phyloP scores from a whole-genome alignment of 2,329 filamentous ascomycete genomes.

The Apiospora sp. region DNA sequence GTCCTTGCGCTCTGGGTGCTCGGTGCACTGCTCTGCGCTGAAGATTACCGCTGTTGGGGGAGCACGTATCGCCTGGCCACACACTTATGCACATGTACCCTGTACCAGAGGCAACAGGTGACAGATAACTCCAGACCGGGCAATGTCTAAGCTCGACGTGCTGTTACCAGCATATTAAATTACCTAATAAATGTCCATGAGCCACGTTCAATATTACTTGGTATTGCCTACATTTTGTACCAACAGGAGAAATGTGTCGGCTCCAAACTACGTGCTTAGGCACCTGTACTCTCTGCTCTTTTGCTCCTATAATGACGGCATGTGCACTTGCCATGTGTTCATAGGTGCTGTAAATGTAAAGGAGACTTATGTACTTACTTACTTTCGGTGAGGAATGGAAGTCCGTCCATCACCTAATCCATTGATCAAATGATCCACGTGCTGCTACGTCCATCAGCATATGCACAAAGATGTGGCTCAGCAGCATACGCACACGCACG shows the following conservation, averaged over 20 bases:
- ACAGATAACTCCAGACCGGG: constrained; percentile 1
- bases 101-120: constrained; percentile 12
- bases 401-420: constrained; percentile 3
- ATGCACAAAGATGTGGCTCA: constrained; percentile 11
- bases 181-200: too few relatives aligned
- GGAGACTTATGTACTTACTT: background rate
- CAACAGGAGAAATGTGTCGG: background rate
- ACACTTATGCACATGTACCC: background rate
- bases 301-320: background rate
- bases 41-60: constrained; percentile 8
- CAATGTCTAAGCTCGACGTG: background rate
- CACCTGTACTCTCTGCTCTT: background rate
- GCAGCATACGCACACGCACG: background rate
- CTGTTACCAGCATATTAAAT: background rate
- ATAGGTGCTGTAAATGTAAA: background rate
- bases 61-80: background rate
- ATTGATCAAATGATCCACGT: background rate
- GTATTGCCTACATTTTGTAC: background rate
- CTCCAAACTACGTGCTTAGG: background rate
- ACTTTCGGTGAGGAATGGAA: background rate
- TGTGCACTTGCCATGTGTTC: background rate
- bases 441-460: background rate
- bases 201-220: too few relatives aligned
- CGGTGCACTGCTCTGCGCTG: constrained; percentile 16
- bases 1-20: background rate